These are phyloP conservation scores for Auricularia cornea DNA, from an alignment of 768 basidiomycete genomes.

Conservation along the genomic window DNA sequence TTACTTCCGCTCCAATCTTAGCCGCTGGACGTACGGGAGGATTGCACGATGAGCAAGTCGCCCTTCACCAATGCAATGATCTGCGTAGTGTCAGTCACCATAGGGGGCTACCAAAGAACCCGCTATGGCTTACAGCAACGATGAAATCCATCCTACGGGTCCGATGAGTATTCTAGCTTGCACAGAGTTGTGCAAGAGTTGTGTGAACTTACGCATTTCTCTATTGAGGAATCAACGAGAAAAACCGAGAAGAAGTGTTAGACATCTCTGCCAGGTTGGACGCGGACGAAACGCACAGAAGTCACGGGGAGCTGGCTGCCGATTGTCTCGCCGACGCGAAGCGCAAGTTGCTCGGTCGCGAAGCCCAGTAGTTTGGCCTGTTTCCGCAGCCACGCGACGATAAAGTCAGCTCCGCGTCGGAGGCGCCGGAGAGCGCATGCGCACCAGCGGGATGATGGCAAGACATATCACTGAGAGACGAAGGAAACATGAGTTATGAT, in stretches of 20 bases:
- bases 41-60: conserved; percentile 72
- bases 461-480: conserved; percentile 55
- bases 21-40: conserved; percentile 60
- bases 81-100: conserved; percentile 26
- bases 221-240: conserved; percentile 6
- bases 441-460: conserved; percentile 64
- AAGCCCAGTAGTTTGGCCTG: conserved; percentile 58
- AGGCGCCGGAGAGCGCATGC: neutral
- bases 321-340: conserved; percentile 75
- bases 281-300: conserved; percentile 34
- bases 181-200: too few relatives aligned
- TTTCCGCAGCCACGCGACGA: neutral
- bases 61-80: conserved; percentile 78
- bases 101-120: neutral
- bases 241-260: neutral
- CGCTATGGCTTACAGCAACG: conserved; percentile 48
- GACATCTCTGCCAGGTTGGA: neutral
- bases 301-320: conserved; percentile 84
- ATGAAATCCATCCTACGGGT: conserved; percentile 45
- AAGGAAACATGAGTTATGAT: neutral
- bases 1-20: too few relatives aligned
- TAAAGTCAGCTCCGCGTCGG: neutral
- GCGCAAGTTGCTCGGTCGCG: conserved; percentile 76
- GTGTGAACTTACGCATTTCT: conserved; percentile 20
- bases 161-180: neutral